Base-by-base conservation (phyloP, 306 rosid species). In the Rubus parviflorus region DNA sequence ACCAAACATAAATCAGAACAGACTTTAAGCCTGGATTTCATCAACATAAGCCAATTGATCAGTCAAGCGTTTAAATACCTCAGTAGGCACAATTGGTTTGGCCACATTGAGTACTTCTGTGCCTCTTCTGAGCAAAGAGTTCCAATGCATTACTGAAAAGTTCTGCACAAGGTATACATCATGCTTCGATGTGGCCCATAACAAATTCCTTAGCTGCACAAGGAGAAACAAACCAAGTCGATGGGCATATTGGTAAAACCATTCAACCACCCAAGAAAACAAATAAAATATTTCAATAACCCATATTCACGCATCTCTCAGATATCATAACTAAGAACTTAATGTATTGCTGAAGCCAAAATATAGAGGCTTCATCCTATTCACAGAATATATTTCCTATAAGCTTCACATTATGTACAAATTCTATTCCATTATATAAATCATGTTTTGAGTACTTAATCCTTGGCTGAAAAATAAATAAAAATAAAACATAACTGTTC, bases 151-250 rank as follows among this genome's bases (percentile, higher is more conserved):
- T 75, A 92, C 88, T 22, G 99, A 90, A 77, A 87, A 92, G 88
- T 89, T 92, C 86, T 95, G 99, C 96, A 89, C 86, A 48, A 95
- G 90, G 87, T 92, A 95, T 37, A 89, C 94, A 83, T 95, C 99
- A 68, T 95, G 97, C 91, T 95, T 95, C 67, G 97, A 90, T 60
- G 99, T 95, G 56, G 99, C 90, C 92, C 97, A 90, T 85, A 92
- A 73, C 83, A 95, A 85, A 85, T 90, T 92, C 74, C 97, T 85
- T 73, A 95, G 91, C 99, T 95, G 83, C 92, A 83, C 46, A 76
- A 41, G 70, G 37, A 73, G 79, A 83, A 61, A 64, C 66, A 76
- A 79, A 70, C 68, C 62, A 67, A 53, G 45, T 62, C 38, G 52
- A 60, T 54, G 75, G 73, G 46, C 1, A 56, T 81, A 76, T 86